Conservation (phyloP, 768 basidiomycete species). For the Auricularia cornea region DNA sequence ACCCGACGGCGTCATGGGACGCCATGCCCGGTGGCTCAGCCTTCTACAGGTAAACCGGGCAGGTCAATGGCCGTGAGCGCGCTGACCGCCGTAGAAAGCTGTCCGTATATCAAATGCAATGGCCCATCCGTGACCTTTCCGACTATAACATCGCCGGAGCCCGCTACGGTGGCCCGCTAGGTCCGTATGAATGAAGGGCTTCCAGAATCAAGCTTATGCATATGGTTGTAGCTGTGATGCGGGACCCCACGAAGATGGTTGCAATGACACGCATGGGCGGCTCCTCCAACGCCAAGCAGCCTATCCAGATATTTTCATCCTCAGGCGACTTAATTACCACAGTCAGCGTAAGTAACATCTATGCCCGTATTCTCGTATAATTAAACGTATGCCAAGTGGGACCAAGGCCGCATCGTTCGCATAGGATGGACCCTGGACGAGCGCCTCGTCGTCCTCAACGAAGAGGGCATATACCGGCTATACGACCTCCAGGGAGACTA, state of each 20-base stretch:
- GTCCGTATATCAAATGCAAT: constrained; percentile 74
- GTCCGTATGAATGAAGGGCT: constrained; percentile 32
- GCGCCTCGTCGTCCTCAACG: constrained; percentile 74
- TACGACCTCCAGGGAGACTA: constrained; percentile 87
- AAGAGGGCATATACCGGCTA: constrained; percentile 85
- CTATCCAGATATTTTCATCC: constrained; percentile 75
- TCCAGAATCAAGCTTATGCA: not conserved
- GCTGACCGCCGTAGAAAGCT: constrained; percentile 34
- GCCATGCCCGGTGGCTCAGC: constrained; percentile 80
- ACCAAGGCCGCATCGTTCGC: constrained; percentile 70
- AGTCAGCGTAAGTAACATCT: constrained; percentile 50
- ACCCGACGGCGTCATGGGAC: constrained; percentile 82
- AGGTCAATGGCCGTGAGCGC: not conserved
- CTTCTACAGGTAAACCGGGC: constrained; percentile 54
- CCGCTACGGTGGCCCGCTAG: constrained; percentile 82
- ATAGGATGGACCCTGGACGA: constrained; percentile 85
- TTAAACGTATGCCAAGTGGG: constrained; percentile 59
- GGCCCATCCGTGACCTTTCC: constrained; percentile 65
- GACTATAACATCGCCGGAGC: constrained; percentile 80
- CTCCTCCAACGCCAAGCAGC: constrained; percentile 56
- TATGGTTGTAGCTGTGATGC: constrained; percentile 61
- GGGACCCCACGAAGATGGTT: constrained; percentile 74
- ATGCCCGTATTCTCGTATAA: constrained; percentile 1
- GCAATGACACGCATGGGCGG: constrained; percentile 52
- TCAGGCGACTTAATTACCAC: constrained; percentile 60